phyloP scores from a whole-genome alignment of 1,139 yeast genomes.

The Scheffersomyces lignicola region DNA sequence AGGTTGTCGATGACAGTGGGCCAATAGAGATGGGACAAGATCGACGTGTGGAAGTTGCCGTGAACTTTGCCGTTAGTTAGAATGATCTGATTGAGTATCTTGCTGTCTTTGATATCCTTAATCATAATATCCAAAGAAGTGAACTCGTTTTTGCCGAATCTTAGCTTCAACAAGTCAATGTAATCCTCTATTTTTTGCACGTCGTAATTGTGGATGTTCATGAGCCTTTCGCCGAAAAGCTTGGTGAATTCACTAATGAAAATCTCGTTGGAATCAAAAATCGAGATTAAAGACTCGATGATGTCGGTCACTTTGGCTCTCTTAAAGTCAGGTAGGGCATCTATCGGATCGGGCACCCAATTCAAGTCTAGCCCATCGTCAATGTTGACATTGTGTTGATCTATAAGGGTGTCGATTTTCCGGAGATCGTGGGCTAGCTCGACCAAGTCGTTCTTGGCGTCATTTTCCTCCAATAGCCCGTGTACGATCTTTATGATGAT shows the following conservation, averaged over 20 bases:
- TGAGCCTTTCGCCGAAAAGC: constrained; percentile 62
- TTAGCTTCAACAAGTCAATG: constrained; percentile 54
- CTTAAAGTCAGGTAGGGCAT: constrained; percentile 83
- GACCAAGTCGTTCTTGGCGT: constrained; percentile 38
- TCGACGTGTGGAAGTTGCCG: constrained; percentile 30
- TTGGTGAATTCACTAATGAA: constrained; percentile 71
- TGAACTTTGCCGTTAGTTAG: constrained; percentile 4
- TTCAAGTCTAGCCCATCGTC: constrained; percentile 49
- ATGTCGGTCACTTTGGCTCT: constrained; percentile 65
- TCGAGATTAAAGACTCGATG: constrained; percentile 69
- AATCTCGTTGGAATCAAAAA: constrained; percentile 76
- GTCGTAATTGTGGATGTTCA: constrained; percentile 48
- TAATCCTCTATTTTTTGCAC: constrained; percentile 41
- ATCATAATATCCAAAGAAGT: constrained; percentile 83
- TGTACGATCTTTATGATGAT: constrained; percentile 68
- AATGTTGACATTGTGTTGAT: constrained; percentile 10
- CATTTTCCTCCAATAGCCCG: constrained; percentile 62
- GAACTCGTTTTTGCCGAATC: constrained; percentile 70
- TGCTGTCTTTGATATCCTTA: constrained; percentile 64
- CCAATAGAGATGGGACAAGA: constrained; percentile 55
- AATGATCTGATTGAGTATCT: constrained; percentile 31
- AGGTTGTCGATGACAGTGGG: constrained; percentile 37
- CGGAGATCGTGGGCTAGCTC: constrained; percentile 58
- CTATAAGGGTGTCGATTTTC: constrained; percentile 13
- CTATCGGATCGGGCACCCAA: constrained; percentile 94